Evolutionary conservation across 2,329 filamentous ascomycete genomes (phyloP).

Genomic region (Aspergillus ruber): DNA sequence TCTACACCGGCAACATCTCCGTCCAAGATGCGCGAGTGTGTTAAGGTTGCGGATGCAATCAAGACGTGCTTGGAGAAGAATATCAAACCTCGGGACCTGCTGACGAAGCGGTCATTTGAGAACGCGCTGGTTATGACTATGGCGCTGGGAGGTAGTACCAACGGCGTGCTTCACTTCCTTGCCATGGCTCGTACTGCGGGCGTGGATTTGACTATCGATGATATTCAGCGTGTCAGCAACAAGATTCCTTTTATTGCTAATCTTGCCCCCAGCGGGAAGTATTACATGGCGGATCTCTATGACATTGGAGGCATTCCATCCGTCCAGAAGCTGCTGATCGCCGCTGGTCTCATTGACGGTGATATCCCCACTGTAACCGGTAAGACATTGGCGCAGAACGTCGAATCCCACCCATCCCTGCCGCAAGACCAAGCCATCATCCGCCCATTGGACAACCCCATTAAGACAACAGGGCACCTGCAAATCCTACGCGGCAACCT

Average conservation of each 20-base stretch:
- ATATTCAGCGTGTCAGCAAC: conserved; percentile 73
- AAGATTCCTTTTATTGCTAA: conserved; percentile 83
- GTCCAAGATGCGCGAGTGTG: conserved; percentile 80
- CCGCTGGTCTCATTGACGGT: conserved; percentile 68
- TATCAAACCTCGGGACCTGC: conserved; percentile 71
- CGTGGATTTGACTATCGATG: conserved; percentile 70
- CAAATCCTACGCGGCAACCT: conserved; percentile 84
- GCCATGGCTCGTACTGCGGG: conserved; percentile 84
- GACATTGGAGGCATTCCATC: conserved; percentile 77
- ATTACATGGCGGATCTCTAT: conserved; percentile 84
- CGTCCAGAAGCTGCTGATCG: conserved; percentile 78
- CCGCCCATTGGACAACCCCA: conserved; percentile 70
- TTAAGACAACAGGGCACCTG: conserved; percentile 80
- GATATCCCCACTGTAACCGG: conserved; percentile 75
- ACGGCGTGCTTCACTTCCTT: conserved; percentile 80
- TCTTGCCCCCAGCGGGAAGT: conserved; percentile 74
- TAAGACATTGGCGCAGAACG: conserved; percentile 74
- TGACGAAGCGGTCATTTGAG: conserved; percentile 75
- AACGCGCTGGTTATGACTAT: conserved; percentile 88
- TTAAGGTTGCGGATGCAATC: conserved; percentile 72
- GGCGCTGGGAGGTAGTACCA: conserved; percentile 85
- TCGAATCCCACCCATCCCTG: conserved; percentile 67
- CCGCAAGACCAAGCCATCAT: conserved; percentile 78
- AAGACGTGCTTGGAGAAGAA: conserved; percentile 72
- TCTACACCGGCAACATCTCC: conserved; percentile 75